These are phyloP conservation scores for Solanum paucissectum DNA, from an alignment of 257 asterid species.

Conservation along the genomic window DNA sequence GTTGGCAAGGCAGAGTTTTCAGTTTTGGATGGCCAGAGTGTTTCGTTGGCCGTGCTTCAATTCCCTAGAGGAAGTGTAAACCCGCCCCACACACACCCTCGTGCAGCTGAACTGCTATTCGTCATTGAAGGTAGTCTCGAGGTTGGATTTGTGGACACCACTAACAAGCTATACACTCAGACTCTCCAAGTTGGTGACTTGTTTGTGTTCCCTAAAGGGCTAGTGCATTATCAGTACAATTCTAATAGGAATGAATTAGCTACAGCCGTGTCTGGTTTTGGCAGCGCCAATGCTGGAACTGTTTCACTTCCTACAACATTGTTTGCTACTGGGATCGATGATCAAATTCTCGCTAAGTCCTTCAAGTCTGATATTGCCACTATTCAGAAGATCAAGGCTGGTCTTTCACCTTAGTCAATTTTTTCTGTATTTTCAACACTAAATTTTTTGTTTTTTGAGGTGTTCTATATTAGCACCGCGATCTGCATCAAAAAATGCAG, in stretches of 20 bases:
- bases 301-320: neutral
- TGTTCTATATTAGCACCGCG: neutral
- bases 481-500: conserved; percentile 3
- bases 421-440: neutral
- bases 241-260: neutral
- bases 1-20: neutral
- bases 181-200: neutral
- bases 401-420: neutral
- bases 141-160: neutral
- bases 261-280: neutral
- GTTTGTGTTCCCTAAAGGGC: neutral
- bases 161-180: neutral
- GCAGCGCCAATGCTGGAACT: neutral
- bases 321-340: neutral
- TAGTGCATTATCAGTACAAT: neutral
- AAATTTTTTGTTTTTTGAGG: neutral
- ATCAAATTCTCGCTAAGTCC: neutral
- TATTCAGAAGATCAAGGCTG: neutral
- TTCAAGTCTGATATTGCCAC: neutral
- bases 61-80: neutral
- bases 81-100: neutral
- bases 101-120: neutral
- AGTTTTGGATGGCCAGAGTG: neutral
- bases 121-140: neutral
- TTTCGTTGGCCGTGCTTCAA: neutral